Conservation (phyloP, 2,329 filamentous ascomycete genomes). For the Colletotrichum euphorbiae region DNA sequence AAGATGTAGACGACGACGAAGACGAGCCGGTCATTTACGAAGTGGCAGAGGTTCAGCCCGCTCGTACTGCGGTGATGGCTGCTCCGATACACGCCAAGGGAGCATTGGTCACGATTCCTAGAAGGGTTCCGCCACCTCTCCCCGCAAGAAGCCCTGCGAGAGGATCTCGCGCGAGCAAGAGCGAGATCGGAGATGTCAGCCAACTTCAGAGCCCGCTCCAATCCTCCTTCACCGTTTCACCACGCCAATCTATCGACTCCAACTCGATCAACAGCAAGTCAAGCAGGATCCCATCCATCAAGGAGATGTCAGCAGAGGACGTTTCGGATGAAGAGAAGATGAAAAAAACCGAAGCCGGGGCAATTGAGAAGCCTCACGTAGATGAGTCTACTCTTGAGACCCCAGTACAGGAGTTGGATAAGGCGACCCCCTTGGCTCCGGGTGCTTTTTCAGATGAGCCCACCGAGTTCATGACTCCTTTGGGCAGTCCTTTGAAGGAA, state of each 20-base stretch:
- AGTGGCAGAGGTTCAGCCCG: constrained; percentile 68
- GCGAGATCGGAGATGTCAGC: constrained; percentile 71
- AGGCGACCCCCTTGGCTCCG: constrained; percentile 29
- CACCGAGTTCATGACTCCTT: constrained; percentile 18
- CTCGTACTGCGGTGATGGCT: constrained; percentile 68
- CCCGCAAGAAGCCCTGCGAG: constrained; percentile 81
- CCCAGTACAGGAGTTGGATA: constrained; percentile 15
- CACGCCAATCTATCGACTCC: constrained; percentile 38
- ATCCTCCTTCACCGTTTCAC: constrained; percentile 55
- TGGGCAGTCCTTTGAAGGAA: constrained; percentile 29
- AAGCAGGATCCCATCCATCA: constrained; percentile 33
- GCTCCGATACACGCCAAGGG: constrained; percentile 79
- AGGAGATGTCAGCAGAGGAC: constrained; percentile 15
- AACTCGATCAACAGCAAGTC: constrained; percentile 39
- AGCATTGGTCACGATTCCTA: constrained; percentile 86
- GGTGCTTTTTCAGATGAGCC: constrained; percentile 34
- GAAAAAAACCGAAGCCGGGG: neutral
- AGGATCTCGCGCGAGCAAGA: constrained; percentile 62
- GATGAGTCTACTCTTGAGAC: constrained; percentile 10
- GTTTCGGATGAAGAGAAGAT: constrained; percentile 12
- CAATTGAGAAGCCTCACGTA: constrained; percentile 3
- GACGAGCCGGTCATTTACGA: constrained; percentile 79
- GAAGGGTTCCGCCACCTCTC: constrained; percentile 80
- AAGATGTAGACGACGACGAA: constrained; percentile 60
- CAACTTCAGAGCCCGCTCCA: constrained; percentile 62